Evolutionary conservation across 75 land plant genomes (phyloP).

Genomic region (Pseudotsuga menziesii): DNA sequence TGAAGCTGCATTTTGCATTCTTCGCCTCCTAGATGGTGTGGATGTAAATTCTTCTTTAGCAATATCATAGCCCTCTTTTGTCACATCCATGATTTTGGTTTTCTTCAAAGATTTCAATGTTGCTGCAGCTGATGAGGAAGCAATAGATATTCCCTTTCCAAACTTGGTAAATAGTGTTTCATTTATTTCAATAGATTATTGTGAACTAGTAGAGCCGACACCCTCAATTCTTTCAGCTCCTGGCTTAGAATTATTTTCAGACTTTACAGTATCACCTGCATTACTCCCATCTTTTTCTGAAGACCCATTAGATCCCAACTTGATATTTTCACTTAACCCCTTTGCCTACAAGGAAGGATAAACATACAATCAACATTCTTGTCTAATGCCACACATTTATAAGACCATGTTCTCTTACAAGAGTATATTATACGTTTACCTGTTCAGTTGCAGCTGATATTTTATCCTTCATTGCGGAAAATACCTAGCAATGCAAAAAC

Average conservation of each 20-base stretch:
- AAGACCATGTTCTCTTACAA: background rate
- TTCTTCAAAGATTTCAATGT: constrained; percentile 46
- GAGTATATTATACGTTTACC: constrained; percentile 17
- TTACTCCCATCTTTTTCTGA: constrained; percentile 13
- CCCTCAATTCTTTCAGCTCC: constrained; percentile 17
- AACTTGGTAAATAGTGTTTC: constrained; percentile 39
- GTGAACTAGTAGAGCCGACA: constrained; percentile 14
- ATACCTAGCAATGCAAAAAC: constrained; percentile 33
- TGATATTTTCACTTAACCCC: constrained; percentile 5
- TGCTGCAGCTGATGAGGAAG: constrained; percentile 26
- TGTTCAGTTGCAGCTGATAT: constrained; percentile 65
- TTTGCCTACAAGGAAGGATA: background rate
- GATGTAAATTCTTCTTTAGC: constrained; percentile 73
- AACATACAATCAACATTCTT: background rate
- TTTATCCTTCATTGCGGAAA: constrained; percentile 63
- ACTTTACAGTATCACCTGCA: constrained; percentile 1
- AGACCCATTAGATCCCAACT: background rate
- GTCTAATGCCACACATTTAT: background rate
- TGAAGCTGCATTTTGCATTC: constrained; percentile 24
- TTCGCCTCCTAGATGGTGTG: constrained; percentile 39
- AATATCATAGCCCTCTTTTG: constrained; percentile 61
- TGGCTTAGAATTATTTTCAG: constrained; percentile 11
- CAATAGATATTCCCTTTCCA: constrained; percentile 24
- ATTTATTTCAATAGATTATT: constrained; percentile 6
- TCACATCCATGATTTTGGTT: constrained; percentile 56